Evolutionary conservation across 2,329 filamentous ascomycete species (phyloP), one percentile per base, ranked within the genome.

Genomic region (Fusarium xylarioides): DNA sequence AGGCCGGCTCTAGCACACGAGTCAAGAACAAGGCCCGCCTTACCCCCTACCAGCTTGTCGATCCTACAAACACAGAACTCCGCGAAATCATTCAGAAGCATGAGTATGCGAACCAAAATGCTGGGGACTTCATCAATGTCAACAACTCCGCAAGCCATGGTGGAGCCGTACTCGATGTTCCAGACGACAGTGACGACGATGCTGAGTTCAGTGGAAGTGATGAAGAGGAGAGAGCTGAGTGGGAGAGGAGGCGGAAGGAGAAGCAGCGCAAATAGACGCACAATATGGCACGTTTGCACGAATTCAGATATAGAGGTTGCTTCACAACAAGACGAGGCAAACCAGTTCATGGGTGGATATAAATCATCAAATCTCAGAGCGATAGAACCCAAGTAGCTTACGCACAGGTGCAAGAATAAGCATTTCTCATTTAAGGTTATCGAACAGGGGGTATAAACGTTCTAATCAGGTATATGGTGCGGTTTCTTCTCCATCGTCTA

Each of bases 1-100:
- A 96, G 83, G 93, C 93, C 61, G 94, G 94, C 65, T 87, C 85
- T 56, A 87, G 82, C 82, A 82, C 88, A 62, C 86, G 88, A 68
- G 76, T 85, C 77, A 85, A 85, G 81, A 95, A 95, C 85, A 92
- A 92, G 82, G 91, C 90, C 59, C 91, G 92, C 77, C 86, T 94
- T 67, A 93, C 91, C 56, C 88, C 93, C 34, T 79, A 88, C 60
- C 91, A 95, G 82, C 87, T 95, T 69, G 91, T 91, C 61, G 93
- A 95, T 82, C 93, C 93, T 21, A 79, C 87, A 53, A 94, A 95
- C 82, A 79, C 79, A 30, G 87, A 86, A 59, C 84, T 95, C 60
- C 85, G 87, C 72, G 86, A 87, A 49, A 83, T 92, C 65, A 88
- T 95, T 78, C 86, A 91, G 81, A 90, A 90, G 82, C 91, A 92